phyloP scores from a whole-genome alignment of 352 stramenopile genomes.

The Pythium phragmiticola region DNA sequence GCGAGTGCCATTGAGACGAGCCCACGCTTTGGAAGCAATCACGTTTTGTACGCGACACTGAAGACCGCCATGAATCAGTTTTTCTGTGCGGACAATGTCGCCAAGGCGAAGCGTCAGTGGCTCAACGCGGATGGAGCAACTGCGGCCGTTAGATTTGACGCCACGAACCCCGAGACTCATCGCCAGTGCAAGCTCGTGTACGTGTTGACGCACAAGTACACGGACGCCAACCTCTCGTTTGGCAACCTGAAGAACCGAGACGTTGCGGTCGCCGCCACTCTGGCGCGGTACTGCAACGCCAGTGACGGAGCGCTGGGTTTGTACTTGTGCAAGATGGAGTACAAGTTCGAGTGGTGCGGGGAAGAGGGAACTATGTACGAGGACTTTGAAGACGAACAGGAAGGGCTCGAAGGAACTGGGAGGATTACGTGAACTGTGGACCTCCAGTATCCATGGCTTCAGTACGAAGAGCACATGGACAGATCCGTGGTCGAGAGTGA shows the following conservation, averaged over 20 bases:
- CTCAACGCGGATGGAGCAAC: not conserved
- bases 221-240: slow-evolving; percentile 9
- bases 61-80: not conserved
- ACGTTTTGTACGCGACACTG: not conserved
- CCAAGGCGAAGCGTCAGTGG: not conserved
- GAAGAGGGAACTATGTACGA: slow-evolving; percentile 6
- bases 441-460: not conserved
- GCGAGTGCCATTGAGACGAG: slow-evolving; percentile 14
- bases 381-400: not conserved
- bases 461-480: not conserved
- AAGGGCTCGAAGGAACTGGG: not conserved
- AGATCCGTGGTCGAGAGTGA: not conserved
- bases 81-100: not conserved
- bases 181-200: slow-evolving; percentile 14
- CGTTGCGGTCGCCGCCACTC: slow-evolving; percentile 1
- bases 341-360: not conserved
- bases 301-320: slow-evolving; percentile 9
- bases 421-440: not conserved
- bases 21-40: not conserved
- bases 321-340: slow-evolving; percentile 1
- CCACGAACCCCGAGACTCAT: slow-evolving; percentile 5
- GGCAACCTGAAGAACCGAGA: slow-evolving; percentile 17
- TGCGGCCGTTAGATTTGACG: not conserved
- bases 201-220: slow-evolving; percentile 24
- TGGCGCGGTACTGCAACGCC: slow-evolving; percentile 14